Base-by-base conservation (phyloP, 805 yeast genomes). In the Ogataea haglerorum region DNA sequence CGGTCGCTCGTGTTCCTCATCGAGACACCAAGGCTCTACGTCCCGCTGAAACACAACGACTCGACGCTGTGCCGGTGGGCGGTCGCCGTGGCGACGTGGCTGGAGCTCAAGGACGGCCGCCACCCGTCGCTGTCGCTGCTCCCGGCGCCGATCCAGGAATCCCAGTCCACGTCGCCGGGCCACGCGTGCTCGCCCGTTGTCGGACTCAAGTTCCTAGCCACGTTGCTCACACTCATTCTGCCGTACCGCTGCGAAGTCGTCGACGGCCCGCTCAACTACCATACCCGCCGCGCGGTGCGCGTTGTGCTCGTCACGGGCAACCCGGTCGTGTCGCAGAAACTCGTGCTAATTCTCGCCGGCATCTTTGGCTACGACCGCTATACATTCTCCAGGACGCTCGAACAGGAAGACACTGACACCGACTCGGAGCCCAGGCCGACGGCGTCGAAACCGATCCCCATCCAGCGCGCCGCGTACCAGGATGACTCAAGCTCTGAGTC, bases 261-360 rank as follows among this genome's bases (percentile, higher is more conserved):
- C 30, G 38, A 47, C 6, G 67, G 63, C 30, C 74, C 77, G 1
- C 48, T 54, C 26, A 43, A 49, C 12, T 37, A 42, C 10, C 19
- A 34, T 1, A 43, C 53, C 1, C 51, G 53, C 24, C 61, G 60
- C 21, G 51, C 67, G 6, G 61, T 68, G 3, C 54, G 81, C 32
- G 65, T 76, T 1, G 76, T 76, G 3, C 62, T 76, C 2, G 71
- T 73, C 67, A 76, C 81, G 0, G 76, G 78, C 7, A 76, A 76
- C 46, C 78, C 81, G 2, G 68, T 67, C 21, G 77, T 76, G 5
- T 78, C 80, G 5, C 77, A 76, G 46, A 75, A 75, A 50, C 60
- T 76, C 36, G 61, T 76, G 0, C 73, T 75, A 40, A 74, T 76
- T 8, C 48, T 76, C n/a, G 69, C 73, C 40, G 81, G 78, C 0